Evolutionary conservation across 208 protist genomes (phyloP).

Genomic region (Entamoeba nuttalli): DNA sequence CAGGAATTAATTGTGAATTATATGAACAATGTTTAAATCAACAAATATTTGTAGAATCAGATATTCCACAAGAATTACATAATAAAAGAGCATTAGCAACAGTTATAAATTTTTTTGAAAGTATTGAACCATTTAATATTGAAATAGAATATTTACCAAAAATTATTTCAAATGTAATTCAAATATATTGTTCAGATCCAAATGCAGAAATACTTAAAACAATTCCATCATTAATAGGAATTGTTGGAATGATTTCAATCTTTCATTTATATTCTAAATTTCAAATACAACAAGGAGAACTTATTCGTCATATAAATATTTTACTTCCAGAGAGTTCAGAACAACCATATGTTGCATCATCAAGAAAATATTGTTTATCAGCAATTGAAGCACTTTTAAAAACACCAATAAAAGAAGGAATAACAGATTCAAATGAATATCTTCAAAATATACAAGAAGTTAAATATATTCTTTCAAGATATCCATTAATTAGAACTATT

Average conservation of each 20-base stretch:
- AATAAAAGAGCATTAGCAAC: neutral
- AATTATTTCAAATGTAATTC: neutral
- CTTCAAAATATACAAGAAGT: neutral
- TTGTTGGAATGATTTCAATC: neutral
- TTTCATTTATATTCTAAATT: neutral
- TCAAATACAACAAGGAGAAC: neutral
- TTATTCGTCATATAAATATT: neutral
- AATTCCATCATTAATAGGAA: neutral
- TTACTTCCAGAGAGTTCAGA: neutral
- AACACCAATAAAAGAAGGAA: neutral
- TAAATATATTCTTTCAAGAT: neutral
- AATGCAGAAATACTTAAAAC: neutral
- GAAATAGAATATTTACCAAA: neutral
- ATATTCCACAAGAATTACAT: neutral
- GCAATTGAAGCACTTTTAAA: neutral
- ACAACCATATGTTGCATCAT: neutral
- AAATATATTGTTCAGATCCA: neutral
- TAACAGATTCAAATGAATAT: neutral
- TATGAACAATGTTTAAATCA: neutral
- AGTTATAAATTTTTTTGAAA: neutral
- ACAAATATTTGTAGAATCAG: neutral
- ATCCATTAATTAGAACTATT: neutral
- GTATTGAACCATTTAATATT: neutral
- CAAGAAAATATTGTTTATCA: neutral
- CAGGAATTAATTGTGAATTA: neutral